Conservation (phyloP, 2,329 filamentous ascomycete genomes). For the Cercospora canescens region DNA sequence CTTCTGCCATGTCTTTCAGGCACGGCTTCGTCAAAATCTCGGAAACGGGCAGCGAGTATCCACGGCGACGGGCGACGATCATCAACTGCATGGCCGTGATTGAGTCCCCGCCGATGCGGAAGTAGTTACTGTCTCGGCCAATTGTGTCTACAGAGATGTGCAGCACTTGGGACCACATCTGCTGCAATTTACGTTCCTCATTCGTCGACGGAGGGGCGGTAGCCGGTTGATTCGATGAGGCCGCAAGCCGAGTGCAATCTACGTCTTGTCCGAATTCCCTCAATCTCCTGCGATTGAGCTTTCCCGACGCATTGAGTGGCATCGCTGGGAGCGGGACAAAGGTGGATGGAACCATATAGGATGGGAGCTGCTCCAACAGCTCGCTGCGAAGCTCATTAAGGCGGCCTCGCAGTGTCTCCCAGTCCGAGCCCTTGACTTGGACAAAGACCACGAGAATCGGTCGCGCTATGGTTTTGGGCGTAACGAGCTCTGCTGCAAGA, state of each 20-base stretch:
- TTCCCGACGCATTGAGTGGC: conserved; percentile 51
- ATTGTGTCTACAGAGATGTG: not conserved
- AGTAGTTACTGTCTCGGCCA: conserved; percentile 31
- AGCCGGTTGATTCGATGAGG: not conserved
- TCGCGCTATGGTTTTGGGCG: not conserved
- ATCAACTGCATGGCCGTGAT: conserved; percentile 12
- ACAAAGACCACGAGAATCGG: conserved; percentile 5
- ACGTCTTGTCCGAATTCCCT: conserved; percentile 42
- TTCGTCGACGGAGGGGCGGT: not conserved
- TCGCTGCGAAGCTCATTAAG: not conserved
- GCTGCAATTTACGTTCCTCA: conserved; percentile 1
- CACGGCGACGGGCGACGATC: conserved; percentile 6
- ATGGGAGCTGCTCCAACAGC: not conserved
- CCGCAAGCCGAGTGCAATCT: not conserved
- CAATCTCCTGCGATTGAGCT: conserved; percentile 63
- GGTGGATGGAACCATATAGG: conserved; percentile 4
- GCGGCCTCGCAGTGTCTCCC: not conserved
- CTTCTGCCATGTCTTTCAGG: conserved; percentile 7
- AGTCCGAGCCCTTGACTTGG: not conserved
- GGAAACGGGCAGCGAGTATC: conserved; percentile 4
- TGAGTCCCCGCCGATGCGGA: conserved; percentile 42
- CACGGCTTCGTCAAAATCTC: conserved; percentile 3
- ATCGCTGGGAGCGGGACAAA: not conserved
- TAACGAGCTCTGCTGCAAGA: conserved; percentile 1
- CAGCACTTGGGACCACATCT: conserved; percentile 9